Base-by-base conservation (phyloP, 192 early-diverging fungal genomes). In the Rhizophlyctis rosea region DNA sequence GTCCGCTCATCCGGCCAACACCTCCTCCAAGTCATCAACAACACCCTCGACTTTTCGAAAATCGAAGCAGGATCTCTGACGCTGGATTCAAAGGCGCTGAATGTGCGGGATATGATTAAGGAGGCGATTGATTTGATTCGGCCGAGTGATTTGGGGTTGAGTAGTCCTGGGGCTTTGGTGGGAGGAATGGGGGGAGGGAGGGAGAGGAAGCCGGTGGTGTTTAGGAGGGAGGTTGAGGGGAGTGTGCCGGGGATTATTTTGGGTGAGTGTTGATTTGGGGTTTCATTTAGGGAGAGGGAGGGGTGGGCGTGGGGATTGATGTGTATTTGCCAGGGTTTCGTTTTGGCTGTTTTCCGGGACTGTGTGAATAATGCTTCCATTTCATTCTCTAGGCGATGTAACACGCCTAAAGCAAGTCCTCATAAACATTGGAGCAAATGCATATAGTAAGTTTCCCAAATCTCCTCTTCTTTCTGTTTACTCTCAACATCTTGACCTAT, bases 21-120 rank as follows among this genome's bases (percentile, higher is more conserved):
- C 32, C 53, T 64, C 13, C 53, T 64, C 9, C 13, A 4, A 18
- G 52, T 64, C 2, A 64, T 64, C 34, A 64, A 64, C 62, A 34
- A 64, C 34, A 29, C 56, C 2, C 29, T 64, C 2, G 62, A 64
- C 36, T 14, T 64, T 33, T 47, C 62, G 2, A 64, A 64, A 33
- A 64, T 64, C 29, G 62, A 64, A 29, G 5, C 47, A 2, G 62
- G 62, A 2, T 47, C 14, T n/a, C 29, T 64, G 18, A 54, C 53
- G 34, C 62, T 64, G 1, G 31, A 16, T 1, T 18, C 21, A 7
- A 32, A 35, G 7, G 2, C 27, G 3, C 18, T 64, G 2, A 25
- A 54, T 27, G 54, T 64, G 7, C 31, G 9, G 4, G 54, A 34
- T 14, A 7, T 64, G 4, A 16, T 64, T 3, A 54, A 54, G 11